phyloP scores from a whole-genome alignment of 2,329 filamentous ascomycete genomes.

The Cytospora piceicola region DNA sequence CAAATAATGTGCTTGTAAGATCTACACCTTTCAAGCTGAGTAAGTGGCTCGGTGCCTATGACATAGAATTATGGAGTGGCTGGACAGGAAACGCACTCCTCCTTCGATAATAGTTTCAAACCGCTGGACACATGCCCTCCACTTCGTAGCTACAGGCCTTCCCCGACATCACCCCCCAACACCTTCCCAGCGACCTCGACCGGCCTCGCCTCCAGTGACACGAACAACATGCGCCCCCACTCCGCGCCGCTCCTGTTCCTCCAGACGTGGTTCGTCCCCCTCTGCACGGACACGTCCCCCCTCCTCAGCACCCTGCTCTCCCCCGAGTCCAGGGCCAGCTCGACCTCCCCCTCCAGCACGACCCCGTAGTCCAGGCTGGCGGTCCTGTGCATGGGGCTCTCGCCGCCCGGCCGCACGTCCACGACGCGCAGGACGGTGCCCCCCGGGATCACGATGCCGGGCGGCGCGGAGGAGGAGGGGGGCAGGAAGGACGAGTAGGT shows the following conservation, averaged over 20 bases:
- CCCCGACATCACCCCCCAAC: too few species aligned
- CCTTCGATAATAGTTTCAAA: too few species aligned
- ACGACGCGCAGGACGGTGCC: constrained; percentile 32
- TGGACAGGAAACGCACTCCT: too few species aligned
- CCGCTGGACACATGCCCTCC: too few species aligned
- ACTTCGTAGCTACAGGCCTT: too few species aligned
- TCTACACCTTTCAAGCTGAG: too few species aligned
- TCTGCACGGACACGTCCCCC: constrained; percentile 53
- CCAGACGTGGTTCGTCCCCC: constrained; percentile 52
- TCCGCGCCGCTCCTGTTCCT: constrained; percentile 43
- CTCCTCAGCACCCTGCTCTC: constrained; percentile 45
- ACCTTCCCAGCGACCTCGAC: too few species aligned
- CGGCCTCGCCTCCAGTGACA: constrained; percentile 19
- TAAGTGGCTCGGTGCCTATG: too few species aligned
- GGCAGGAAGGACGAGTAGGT: constrained; percentile 21
- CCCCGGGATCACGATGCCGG: constrained; percentile 22
- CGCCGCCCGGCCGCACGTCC: constrained; percentile 30
- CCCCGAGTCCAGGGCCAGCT: constrained; percentile 53
- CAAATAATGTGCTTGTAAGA: too few species aligned
- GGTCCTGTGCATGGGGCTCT: constrained; percentile 45
- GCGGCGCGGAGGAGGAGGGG: constrained; percentile 11
- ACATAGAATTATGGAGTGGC: too few species aligned
- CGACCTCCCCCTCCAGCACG: constrained; percentile 53
- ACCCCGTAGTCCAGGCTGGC: constrained; percentile 54
- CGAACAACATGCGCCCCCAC: constrained; percentile 47